These are phyloP conservation scores for Jatropha curcas DNA, from an alignment of 345 rosid species.

Conservation along the genomic window DNA sequence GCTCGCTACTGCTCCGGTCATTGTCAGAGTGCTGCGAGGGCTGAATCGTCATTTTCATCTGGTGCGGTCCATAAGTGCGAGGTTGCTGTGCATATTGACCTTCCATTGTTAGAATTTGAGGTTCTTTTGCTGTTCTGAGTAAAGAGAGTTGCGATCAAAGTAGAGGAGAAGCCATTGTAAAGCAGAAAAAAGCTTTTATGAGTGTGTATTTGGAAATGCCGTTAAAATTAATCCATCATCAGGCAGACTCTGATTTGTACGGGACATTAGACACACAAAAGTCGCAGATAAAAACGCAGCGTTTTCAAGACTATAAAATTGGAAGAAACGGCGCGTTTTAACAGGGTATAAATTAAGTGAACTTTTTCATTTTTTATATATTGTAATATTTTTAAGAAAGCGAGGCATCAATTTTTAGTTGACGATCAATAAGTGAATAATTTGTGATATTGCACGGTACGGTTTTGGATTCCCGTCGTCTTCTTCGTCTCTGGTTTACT, in stretches of 20 bases:
- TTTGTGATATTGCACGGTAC: too few relatives aligned
- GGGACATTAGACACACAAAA: background rate
- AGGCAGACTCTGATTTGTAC: background rate
- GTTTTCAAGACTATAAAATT: background rate
- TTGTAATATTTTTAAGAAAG: too few relatives aligned
- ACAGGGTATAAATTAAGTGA: too few relatives aligned
- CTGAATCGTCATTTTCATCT: constrained; percentile 42
- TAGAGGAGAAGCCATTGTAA: constrained; percentile 2
- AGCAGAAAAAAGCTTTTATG: background rate
- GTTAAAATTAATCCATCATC: background rate
- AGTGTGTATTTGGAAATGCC: background rate
- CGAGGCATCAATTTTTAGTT: too few relatives aligned
- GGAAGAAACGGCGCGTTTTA: background rate
- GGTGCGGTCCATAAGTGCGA: constrained; percentile 45
- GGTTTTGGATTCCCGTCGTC: too few relatives aligned
- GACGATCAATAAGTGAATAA: too few relatives aligned
- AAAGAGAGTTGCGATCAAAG: background rate
- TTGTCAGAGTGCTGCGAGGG: constrained; percentile 56
- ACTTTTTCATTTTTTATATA: too few relatives aligned
- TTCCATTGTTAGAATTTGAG: constrained; percentile 26
- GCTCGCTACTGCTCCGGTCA: constrained; percentile 66
- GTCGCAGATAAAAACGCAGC: background rate
- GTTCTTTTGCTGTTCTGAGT: background rate
- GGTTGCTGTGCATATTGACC: constrained; percentile 10
- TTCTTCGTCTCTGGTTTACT: background rate